Evolutionary conservation across 2,329 filamentous ascomycete species (phyloP), one percentile per base, ranked within the genome.

Genomic region (Sporothrix brunneoviolacea): DNA sequence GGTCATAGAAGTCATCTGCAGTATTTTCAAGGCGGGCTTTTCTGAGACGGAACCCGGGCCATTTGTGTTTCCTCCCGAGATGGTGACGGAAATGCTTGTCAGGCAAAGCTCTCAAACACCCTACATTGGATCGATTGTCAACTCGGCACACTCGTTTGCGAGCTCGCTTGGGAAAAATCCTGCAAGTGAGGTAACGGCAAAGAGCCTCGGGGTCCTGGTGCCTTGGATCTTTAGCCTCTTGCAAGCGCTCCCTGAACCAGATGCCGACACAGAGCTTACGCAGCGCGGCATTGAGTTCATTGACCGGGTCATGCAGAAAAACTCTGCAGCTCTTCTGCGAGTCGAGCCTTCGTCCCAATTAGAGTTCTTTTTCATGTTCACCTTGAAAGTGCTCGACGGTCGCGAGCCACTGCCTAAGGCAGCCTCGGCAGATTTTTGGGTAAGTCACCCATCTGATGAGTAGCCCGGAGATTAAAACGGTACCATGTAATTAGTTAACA

Each of bases 391-490:
- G 8, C 68, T 94, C 7, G 76, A 83, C 38, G 84, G 83, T 12
- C 80, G 75, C 27, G 88, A 93, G 53, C 82, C 85, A 0, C 69
- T 94, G 9, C 85, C 87, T 0, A 94, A 93, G 66, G 77, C 77
- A 27, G 79, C 85, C 3, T 79, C 88, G 2, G 79, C 83, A 8
- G 80, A 85, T 24, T 87, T 94, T 55, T 93, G 88, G 86, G 82
- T 85, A 67, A 58, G 73, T 42, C 24, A n/a, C 6, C n/a, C n/a
- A n/a, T n/a, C n/a, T n/a, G n/a, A n/a, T n/a, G n/a, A n/a, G n/a
- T n/a, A n/a, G n/a, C n/a, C n/a, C n/a, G n/a, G n/a, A n/a, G n/a
- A n/a, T n/a, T n/a, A n/a, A n/a, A n/a, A n/a, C n/a, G n/a, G n/a
- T n/a, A n/a, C n/a, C n/a, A n/a, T n/a, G n/a, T n/a, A n/a, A n/a